These are phyloP conservation scores for Zymoseptoria crescenta DNA, from an alignment of 2,329 filamentous ascomycete genomes.

Conservation along the genomic window DNA sequence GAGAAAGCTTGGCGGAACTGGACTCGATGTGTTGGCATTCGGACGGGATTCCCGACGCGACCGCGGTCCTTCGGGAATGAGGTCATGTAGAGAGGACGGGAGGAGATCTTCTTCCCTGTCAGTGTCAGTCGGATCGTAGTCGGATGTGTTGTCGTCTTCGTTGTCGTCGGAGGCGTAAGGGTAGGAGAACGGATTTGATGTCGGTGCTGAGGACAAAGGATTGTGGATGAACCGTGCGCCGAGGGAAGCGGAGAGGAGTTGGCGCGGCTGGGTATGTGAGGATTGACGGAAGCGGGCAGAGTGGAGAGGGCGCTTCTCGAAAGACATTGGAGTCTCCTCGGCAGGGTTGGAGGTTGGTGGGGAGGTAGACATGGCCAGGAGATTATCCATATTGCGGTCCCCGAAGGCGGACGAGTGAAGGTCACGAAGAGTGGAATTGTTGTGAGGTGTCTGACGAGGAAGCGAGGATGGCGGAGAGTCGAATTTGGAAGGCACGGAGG, in stretches of 20 bases:
- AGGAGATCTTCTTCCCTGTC: constrained; percentile 90
- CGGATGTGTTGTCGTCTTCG: constrained; percentile 12
- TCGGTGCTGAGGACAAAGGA: constrained; percentile 26
- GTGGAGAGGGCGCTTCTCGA: constrained; percentile 56
- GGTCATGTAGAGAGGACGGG: constrained; percentile 59
- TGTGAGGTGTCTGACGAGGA: constrained; percentile 42
- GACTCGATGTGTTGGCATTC: constrained; percentile 44
- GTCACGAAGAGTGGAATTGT: constrained; percentile 43
- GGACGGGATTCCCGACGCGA: constrained; percentile 52
- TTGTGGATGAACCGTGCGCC: constrained; percentile 33
- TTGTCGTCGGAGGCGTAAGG: constrained; percentile 43
- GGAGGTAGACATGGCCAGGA: constrained; percentile 44
- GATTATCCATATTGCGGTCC: constrained; percentile 45
- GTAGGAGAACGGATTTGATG: constrained; percentile 31
- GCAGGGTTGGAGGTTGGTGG: constrained; percentile 48
- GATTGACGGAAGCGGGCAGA: constrained; percentile 51
- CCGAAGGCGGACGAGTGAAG: constrained; percentile 61
- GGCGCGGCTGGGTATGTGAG: constrained; percentile 37
- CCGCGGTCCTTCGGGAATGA: constrained; percentile 52
- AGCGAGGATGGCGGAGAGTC: constrained; percentile 65
- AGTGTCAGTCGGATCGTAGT: constrained; percentile 42
- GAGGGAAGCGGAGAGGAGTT: constrained; percentile 53
- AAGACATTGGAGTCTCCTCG: constrained; percentile 57
- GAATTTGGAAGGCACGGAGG: constrained; percentile 87
- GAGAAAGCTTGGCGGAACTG: constrained; percentile 30